Evolutionary conservation across 805 yeast species (phyloP).

Genomic region (Metschnikowia borealis): DNA sequence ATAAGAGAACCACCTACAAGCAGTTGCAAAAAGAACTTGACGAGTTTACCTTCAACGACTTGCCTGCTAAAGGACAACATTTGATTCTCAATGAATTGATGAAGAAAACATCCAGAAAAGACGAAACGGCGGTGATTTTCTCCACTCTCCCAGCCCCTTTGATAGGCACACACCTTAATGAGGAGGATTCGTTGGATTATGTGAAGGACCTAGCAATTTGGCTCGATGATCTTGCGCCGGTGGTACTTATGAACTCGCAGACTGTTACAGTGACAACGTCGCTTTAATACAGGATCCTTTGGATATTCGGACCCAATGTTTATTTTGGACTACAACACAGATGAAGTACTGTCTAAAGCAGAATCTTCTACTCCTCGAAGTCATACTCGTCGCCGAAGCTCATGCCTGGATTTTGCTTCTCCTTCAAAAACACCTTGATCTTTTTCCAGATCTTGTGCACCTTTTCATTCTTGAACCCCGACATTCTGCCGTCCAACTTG

Average conservation of each 20-base stretch:
- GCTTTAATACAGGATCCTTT: constrained; percentile 37
- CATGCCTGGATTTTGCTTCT: constrained; percentile 20
- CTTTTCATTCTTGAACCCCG: constrained; percentile 43
- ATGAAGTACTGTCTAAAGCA: too few species aligned
- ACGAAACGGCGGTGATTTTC: constrained; percentile 65
- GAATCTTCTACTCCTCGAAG: background rate
- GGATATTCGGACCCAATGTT: background rate
- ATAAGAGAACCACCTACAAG: constrained; percentile 21
- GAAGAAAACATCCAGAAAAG: constrained; percentile 53
- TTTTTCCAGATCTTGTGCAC: constrained; percentile 37
- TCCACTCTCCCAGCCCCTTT: constrained; percentile 89
- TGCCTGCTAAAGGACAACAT: constrained; percentile 93
- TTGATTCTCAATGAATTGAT: constrained; percentile 82
- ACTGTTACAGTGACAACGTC: constrained; percentile 96
- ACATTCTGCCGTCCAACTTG: constrained; percentile 41
- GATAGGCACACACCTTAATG: constrained; percentile 72
- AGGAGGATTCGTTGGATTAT: constrained; percentile 67
- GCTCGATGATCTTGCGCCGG: constrained; percentile 81
- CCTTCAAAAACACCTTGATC: constrained; percentile 27
- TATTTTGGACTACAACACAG: too few species aligned
- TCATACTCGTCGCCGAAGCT: constrained; percentile 4
- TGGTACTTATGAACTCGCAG: constrained; percentile 79
- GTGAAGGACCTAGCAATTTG: constrained; percentile 73
- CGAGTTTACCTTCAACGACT: constrained; percentile 62
- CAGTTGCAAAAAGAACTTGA: constrained; percentile 37